Conservation (phyloP, 331 rosid genomes). For the Quercus phellos region DNA sequence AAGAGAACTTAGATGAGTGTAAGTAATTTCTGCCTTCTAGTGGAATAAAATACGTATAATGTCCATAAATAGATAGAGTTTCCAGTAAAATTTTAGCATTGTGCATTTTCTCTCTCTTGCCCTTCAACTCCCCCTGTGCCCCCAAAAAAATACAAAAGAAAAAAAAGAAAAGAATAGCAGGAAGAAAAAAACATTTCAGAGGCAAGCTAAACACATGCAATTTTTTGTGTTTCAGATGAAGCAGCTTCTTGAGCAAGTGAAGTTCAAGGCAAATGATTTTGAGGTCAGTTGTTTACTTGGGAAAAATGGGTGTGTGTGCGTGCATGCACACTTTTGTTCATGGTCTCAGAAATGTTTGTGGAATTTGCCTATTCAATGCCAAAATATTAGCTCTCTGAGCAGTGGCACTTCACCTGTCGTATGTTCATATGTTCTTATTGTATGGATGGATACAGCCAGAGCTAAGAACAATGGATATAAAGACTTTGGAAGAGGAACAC, state of each 20-base stretch:
- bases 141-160: neutral
- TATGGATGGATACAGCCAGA: slow-evolving; percentile 51
- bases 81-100: neutral
- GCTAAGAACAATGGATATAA: slow-evolving; percentile 49
- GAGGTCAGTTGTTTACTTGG: slow-evolving; percentile 52
- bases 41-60: neutral
- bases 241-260: slow-evolving; percentile 54
- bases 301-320: neutral
- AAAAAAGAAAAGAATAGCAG: too few relatives aligned
- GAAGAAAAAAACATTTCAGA: too few relatives aligned
- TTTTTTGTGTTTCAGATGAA: slow-evolving; percentile 42
- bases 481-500: slow-evolving; percentile 66
- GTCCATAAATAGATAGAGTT: neutral
- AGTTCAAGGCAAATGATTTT: slow-evolving; percentile 43
- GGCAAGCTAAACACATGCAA: too few relatives aligned
- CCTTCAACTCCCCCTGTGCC: too few relatives aligned
- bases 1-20: too few relatives aligned
- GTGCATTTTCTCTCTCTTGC: neutral
- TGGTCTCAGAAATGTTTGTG: neutral
- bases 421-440: slow-evolving; percentile 4
- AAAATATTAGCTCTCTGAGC: neutral
- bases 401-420: neutral
- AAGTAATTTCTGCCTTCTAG: neutral
- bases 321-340: too few relatives aligned
- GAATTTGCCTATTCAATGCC: neutral